Conservation (phyloP, 2,329 filamentous ascomycete species). For the Fusarium chuoi region DNA sequence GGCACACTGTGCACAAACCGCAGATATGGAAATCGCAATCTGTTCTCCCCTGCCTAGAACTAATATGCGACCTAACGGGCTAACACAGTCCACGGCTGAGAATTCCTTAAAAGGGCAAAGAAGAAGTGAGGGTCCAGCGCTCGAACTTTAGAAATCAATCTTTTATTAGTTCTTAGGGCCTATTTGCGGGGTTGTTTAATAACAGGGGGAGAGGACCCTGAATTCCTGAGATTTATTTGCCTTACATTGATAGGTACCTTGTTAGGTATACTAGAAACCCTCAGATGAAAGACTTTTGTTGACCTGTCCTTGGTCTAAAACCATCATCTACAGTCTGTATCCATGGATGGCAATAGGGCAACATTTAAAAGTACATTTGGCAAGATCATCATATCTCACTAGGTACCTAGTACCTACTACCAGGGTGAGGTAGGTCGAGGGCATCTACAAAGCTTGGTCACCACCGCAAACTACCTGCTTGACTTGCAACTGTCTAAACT, state of each 20-base stretch:
- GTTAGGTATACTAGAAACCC: neutral
- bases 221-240: constrained; percentile 1
- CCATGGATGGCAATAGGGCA: neutral
- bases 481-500: neutral
- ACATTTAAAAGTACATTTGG: neutral
- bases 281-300: neutral
- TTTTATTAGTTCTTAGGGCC: neutral
- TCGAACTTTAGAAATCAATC: neutral
- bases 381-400: neutral
- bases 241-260: neutral
- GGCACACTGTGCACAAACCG: constrained; percentile 17
- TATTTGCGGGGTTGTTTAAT: neutral
- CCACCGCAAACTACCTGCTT: neutral
- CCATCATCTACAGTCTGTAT: neutral
- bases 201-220: constrained; percentile 19
- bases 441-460: neutral
- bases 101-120: constrained; percentile 2
- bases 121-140: neutral
- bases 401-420: neutral
- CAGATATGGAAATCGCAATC: neutral
- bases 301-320: neutral
- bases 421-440: neutral
- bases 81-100: constrained; percentile 11
- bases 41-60: neutral
- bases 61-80: neutral